Percentiles rank a stretch among this genome's conserved stretches.
Conservation (phyloP, 495 filamentous ascomycete genomes). For the Penicillium egyptiacum region DNA sequence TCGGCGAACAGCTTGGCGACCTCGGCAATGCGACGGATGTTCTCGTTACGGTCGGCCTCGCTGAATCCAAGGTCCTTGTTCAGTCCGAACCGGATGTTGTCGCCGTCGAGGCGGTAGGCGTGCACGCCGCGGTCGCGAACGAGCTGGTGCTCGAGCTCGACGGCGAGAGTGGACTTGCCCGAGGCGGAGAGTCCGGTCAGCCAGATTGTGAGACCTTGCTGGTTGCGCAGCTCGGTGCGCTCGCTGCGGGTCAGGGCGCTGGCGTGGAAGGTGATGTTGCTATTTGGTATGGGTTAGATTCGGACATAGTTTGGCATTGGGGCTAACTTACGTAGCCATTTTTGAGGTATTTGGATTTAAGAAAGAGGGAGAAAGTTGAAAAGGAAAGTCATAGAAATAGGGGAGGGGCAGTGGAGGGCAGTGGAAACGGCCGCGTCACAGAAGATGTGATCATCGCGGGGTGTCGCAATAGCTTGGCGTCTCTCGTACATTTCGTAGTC, state of each 20-base stretch:
- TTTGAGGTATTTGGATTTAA: conserved; percentile 26
- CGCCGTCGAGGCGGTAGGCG: conserved; percentile 93
- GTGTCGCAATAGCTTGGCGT: neutral
- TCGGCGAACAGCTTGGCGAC: conserved; percentile 97
- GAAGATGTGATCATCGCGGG: conserved; percentile 9
- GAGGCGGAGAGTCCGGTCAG: conserved; percentile 94
- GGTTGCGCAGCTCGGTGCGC: conserved; percentile 75
- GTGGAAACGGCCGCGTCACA: conserved; percentile 25
- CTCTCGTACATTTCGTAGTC: neutral
- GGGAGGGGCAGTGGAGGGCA: conserved; percentile 13
- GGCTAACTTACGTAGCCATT: conserved; percentile 49
- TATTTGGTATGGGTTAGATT: conserved; percentile 39
- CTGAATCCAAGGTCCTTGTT: conserved; percentile 97
- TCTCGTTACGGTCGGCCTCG: conserved; percentile 91
- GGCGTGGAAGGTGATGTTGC: conserved; percentile 98
- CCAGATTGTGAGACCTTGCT: conserved; percentile 94
- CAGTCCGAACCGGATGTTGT: conserved; percentile 97
- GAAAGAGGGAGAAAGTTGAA: conserved; percentile 11
- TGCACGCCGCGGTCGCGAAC: conserved; percentile 69
- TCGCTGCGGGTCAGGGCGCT: conserved; percentile 81
- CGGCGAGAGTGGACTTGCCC: conserved; percentile 94
- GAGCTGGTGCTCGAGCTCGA: conserved; percentile 92
- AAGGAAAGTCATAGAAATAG: neutral
- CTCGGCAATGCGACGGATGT: conserved; percentile 94
- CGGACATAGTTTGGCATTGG: conserved; percentile 4